phyloP scores from a whole-genome alignment of 257 asterid genomes.

The Nemophila menziesii region DNA sequence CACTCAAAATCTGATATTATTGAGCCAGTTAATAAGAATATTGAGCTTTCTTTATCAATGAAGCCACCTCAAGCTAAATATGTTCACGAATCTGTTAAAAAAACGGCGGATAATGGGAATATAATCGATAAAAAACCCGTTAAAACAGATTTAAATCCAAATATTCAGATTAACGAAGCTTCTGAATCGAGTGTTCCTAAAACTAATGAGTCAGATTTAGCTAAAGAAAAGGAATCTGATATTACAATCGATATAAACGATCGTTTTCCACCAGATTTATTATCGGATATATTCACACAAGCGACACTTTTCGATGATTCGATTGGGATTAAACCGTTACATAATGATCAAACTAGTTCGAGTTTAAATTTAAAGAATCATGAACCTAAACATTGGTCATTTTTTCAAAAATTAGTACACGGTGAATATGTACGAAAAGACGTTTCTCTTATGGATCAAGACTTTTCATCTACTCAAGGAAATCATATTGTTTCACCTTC shows the following conservation, averaged over 20 bases:
- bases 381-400: constrained; percentile 78
- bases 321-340: constrained; percentile 27
- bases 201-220: constrained; percentile 21
- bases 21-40: constrained; percentile 24
- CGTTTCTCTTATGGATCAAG: constrained; percentile 84
- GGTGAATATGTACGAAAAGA: constrained; percentile 50
- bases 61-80: constrained; percentile 18
- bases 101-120: constrained; percentile 19
- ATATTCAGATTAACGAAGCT: constrained; percentile 25
- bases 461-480: constrained; percentile 33
- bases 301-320: constrained; percentile 33
- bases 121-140: constrained; percentile 16
- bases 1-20: constrained; percentile 36
- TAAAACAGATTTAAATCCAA: constrained; percentile 27
- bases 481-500: constrained; percentile 39
- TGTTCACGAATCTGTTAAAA: constrained; percentile 24
- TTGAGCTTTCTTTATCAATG: constrained; percentile 22
- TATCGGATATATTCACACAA: constrained; percentile 70
- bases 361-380: constrained; percentile 60
- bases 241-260: constrained; percentile 73
- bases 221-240: constrained; percentile 30
- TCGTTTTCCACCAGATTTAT: constrained; percentile 70
- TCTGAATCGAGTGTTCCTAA: constrained; percentile 20
- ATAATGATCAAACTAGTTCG: constrained; percentile 50
- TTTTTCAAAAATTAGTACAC: constrained; percentile 62